These are phyloP conservation scores for Noccaea bulbosa DNA, from an alignment of 345 rosid genomes.

Conservation along the genomic window DNA sequence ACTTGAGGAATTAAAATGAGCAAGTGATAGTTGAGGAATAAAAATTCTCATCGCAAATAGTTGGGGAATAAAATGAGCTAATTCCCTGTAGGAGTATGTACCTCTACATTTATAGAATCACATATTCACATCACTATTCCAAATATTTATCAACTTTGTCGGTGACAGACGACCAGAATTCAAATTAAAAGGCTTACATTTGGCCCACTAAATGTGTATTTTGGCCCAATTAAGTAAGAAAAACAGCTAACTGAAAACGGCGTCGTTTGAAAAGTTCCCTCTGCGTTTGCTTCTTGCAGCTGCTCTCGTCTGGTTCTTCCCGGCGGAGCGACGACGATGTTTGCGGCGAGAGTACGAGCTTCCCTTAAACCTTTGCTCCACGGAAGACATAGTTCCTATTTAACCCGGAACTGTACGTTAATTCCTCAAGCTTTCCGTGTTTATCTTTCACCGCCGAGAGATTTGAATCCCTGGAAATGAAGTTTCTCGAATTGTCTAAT, in stretches of 20 bases:
- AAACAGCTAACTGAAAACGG: not conserved
- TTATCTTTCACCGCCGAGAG: not conserved
- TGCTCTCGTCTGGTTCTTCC: not conserved
- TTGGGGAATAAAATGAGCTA: too few species aligned
- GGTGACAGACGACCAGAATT: too few species aligned
- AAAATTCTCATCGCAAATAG: too few species aligned
- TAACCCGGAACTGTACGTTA: not conserved
- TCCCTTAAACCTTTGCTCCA: slow-evolving; percentile 25
- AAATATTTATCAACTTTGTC: too few species aligned
- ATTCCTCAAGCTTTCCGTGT: not conserved
- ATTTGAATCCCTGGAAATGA: slow-evolving; percentile 15
- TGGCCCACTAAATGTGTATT: not conserved
- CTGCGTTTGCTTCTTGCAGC: not conserved
- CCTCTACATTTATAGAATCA: not conserved
- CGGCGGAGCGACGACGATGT: slow-evolving; percentile 39
- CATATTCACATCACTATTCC: not conserved
- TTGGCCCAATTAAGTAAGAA: not conserved
- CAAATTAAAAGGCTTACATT: not conserved
- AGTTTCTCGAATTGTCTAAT: not conserved
- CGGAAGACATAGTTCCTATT: not conserved
- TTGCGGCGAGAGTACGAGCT: slow-evolving; percentile 32
- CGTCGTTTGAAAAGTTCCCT: not conserved
- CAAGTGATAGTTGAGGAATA: too few species aligned
- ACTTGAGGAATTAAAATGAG: too few species aligned
- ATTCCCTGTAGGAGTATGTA: too few species aligned